These are phyloP conservation scores for Vigna radiata DNA, from an alignment of 306 rosid genomes.

Conservation along the genomic window DNA sequence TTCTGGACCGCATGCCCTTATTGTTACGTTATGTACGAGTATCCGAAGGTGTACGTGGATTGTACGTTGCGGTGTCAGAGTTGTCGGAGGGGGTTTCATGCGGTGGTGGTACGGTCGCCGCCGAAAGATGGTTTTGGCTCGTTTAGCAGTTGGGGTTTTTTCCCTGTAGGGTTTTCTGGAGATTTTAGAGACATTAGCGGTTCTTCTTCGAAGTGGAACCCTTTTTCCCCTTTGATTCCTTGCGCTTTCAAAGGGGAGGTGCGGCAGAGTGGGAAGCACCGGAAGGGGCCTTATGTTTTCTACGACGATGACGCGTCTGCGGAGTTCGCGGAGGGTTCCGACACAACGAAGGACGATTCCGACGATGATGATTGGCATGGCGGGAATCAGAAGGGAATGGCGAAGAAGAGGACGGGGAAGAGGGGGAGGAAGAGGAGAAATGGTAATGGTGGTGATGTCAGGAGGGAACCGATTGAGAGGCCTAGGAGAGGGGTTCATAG, in stretches of 20 bases:
- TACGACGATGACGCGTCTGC: conserved; percentile 62
- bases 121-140: conserved; percentile 53
- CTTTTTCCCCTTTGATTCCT: conserved; percentile 74
- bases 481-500: conserved; percentile 53
- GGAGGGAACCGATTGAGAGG: conserved; percentile 48
- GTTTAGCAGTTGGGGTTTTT: conserved; percentile 80
- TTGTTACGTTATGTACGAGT: conserved; percentile 79
- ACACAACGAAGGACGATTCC: conserved; percentile 65
- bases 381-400: conserved; percentile 18
- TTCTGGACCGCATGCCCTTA: conserved; percentile 99
- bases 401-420: conserved; percentile 43
- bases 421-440: conserved; percentile 30
- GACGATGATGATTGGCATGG: conserved; percentile 65
- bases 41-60: conserved; percentile 71
- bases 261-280: not conserved
- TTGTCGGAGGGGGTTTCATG: conserved; percentile 80
- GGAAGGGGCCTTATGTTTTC: conserved; percentile 49
- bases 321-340: conserved; percentile 56
- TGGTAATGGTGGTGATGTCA: conserved; percentile 17
- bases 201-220: conserved; percentile 66
- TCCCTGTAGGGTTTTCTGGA: conserved; percentile 70
- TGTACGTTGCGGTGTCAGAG: conserved; percentile 85
- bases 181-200: conserved; percentile 47
- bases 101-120: conserved; percentile 64
- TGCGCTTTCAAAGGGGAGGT: conserved; percentile 51